Conservation (phyloP, 2,329 filamentous ascomycete genomes). For the Fusarium multiceps region DNA sequence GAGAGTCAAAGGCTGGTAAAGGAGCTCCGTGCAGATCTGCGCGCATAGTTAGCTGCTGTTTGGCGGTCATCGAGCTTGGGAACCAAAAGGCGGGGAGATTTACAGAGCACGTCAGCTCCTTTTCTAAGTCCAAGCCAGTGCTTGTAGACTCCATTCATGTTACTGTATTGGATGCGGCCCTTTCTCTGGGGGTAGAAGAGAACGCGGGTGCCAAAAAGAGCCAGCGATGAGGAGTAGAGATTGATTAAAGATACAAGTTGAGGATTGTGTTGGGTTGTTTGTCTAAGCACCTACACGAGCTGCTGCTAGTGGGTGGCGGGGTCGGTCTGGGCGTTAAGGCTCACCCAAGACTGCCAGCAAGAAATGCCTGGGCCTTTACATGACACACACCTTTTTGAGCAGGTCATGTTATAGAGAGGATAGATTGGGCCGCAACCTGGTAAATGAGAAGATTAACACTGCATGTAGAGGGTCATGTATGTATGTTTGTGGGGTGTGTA, state of each 20-base stretch:
- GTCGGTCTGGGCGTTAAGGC: constrained; percentile 26
- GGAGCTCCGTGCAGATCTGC: constrained; percentile 95
- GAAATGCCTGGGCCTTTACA: constrained; percentile 23
- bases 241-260: constrained; percentile 26
- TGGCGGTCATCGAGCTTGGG: constrained; percentile 14
- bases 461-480: background rate
- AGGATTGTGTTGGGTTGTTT: constrained; percentile 31
- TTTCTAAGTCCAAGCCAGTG: constrained; percentile 79
- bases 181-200: constrained; percentile 24
- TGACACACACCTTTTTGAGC: constrained; percentile 10
- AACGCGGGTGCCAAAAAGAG: constrained; percentile 15
- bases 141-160: constrained; percentile 64
- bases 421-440: constrained; percentile 8
- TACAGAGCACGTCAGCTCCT: constrained; percentile 95
- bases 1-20: constrained; percentile 89
- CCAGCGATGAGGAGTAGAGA: constrained; percentile 17
- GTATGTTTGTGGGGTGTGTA: constrained; percentile 1
- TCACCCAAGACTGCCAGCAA: constrained; percentile 22
- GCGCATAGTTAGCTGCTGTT: constrained; percentile 29
- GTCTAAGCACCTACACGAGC: constrained; percentile 6
- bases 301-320: constrained; percentile 40
- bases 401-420: background rate
- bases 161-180: constrained; percentile 30
- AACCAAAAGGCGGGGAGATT: constrained; percentile 34
- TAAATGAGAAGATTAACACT: constrained; percentile 3